Percentiles rank a stretch among this genome's conserved stretches.
These are phyloP conservation scores for Calonectria pseudoreteaudii DNA, from an alignment of 2,329 filamentous ascomycete genomes.

Conservation along the genomic window DNA sequence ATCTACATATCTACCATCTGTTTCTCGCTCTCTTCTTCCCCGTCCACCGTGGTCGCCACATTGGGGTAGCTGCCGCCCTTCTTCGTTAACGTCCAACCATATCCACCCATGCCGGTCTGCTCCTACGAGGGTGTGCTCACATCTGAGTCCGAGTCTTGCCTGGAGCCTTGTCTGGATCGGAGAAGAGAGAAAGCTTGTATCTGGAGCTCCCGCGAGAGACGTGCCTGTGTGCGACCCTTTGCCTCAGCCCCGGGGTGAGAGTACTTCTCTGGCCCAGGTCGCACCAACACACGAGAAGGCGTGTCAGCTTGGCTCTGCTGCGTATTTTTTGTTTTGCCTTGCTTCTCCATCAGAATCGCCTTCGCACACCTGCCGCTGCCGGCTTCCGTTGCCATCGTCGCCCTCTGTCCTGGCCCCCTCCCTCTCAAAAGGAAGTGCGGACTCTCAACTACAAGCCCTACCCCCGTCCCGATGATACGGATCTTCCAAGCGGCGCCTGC, in stretches of 20 bases:
- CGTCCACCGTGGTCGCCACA: constrained; percentile 4
- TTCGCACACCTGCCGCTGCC: not conserved
- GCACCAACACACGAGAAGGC: constrained; percentile 4
- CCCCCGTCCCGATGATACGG: constrained; percentile 31
- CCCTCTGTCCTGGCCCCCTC: not conserved
- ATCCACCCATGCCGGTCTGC: constrained; percentile 18
- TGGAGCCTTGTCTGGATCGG: constrained; percentile 1
- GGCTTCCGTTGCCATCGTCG: not conserved
- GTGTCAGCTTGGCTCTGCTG: not conserved
- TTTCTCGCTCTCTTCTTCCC: not conserved
- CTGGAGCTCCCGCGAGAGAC: constrained; percentile 9
- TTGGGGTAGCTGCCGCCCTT: constrained; percentile 19
- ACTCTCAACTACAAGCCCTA: constrained; percentile 18
- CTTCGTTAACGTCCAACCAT: constrained; percentile 11
- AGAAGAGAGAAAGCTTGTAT: not conserved
- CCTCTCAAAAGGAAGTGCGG: constrained; percentile 26
- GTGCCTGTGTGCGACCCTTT: constrained; percentile 16
- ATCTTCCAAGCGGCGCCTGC: constrained; percentile 36
- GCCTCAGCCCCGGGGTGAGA: constrained; percentile 4
- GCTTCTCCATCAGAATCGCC: not conserved
- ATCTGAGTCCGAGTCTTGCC: not conserved
- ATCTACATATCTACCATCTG: constrained; percentile 10
- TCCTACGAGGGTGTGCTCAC: constrained; percentile 17
- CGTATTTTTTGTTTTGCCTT: constrained; percentile 13
- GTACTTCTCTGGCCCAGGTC: not conserved